Conservation (phyloP, 805 yeast species). For the Yarrowia sp. region DNA sequence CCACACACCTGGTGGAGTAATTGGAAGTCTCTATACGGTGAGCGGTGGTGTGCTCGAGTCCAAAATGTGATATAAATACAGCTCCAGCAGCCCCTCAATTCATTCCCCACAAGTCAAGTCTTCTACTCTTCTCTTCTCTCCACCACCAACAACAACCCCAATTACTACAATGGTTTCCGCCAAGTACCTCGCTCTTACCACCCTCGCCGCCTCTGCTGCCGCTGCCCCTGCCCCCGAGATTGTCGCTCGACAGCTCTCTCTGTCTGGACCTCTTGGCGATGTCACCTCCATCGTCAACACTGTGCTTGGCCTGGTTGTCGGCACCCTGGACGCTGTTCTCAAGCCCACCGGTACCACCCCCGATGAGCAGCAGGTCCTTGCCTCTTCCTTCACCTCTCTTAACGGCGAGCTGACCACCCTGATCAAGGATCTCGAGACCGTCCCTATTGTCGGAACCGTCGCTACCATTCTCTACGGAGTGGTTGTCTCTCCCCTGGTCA, state of each 20-base stretch:
- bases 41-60: background rate
- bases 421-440: constrained; percentile 9
- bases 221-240: constrained; percentile 28
- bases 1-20: constrained; percentile 8
- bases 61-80: background rate
- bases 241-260: constrained; percentile 17
- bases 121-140: background rate
- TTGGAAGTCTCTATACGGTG: constrained; percentile 3
- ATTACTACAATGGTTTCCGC: constrained; percentile 24
- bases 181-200: constrained; percentile 21
- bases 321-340: constrained; percentile 15
- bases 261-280: constrained; percentile 17
- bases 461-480: constrained; percentile 10
- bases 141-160: background rate
- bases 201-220: constrained; percentile 14
- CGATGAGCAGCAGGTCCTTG: constrained; percentile 15
- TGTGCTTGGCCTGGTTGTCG: constrained; percentile 14
- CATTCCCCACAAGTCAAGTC: background rate
- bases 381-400: constrained; percentile 21
- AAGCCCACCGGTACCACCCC: constrained; percentile 20
- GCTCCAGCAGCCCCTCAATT: background rate
- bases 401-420: constrained; percentile 12
- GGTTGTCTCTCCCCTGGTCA: constrained; percentile 24
- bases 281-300: constrained; percentile 24
- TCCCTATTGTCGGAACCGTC: constrained; percentile 17